Conservation (phyloP, 208 protist species). For the Trypanosoma mega region DNA sequence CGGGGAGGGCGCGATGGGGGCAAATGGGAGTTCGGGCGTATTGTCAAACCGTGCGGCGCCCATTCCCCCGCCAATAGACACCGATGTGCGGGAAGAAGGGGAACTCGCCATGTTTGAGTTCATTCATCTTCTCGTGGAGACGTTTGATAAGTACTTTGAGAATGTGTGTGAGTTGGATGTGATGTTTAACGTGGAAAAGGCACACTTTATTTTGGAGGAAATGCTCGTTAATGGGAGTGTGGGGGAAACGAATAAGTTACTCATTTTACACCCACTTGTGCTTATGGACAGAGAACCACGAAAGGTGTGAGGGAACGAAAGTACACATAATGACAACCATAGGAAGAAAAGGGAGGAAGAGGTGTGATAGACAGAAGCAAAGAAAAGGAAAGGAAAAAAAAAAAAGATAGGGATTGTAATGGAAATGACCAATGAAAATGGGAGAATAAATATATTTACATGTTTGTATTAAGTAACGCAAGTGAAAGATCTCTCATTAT, state of each 20-base stretch:
- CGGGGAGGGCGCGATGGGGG: background rate
- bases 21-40: background rate
- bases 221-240: conserved; percentile 90
- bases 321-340: background rate
- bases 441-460: no score
- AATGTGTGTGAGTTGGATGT: conserved; percentile 92
- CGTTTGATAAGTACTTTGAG: conserved; percentile 89
- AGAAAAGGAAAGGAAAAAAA: conserved; percentile 1
- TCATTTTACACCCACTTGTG: conserved; percentile 62
- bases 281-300: conserved; percentile 50
- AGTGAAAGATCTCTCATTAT: no score
- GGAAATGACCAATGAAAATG: background rate
- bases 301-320: conserved; percentile 15
- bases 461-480: no score
- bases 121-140: conserved; percentile 93
- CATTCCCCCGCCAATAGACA: conserved; percentile 49
- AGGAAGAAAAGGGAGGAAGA: background rate
- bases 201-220: conserved; percentile 92
- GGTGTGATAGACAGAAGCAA: background rate
- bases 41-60: conserved; percentile 85
- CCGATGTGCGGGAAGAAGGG: conserved; percentile 53
- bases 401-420: background rate
- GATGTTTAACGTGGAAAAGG: conserved; percentile 95
- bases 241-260: conserved; percentile 87
- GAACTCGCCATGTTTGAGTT: conserved; percentile 93